phyloP scores from a whole-genome alignment of 2,329 filamentous ascomycete species.

The Dactylonectria macrodidyma region DNA sequence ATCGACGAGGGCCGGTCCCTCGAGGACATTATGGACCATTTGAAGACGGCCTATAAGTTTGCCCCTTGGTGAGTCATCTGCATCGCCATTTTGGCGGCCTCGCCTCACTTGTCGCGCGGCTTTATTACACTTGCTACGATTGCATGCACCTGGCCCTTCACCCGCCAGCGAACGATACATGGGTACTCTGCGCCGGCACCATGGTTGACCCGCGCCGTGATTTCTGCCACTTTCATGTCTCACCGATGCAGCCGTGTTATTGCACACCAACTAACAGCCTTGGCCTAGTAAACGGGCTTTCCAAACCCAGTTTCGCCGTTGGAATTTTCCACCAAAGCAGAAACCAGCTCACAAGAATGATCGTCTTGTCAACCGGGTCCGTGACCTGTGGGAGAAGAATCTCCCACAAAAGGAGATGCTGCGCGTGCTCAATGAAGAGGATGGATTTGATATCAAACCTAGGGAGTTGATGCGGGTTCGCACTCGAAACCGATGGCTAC shows the following conservation, averaged over 20 bases:
- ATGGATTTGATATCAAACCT: constrained; percentile 80
- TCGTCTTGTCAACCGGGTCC: constrained; percentile 76
- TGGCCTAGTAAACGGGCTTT: constrained; percentile 78
- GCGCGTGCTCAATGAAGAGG: constrained; percentile 75
- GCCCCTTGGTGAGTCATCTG: constrained; percentile 75
- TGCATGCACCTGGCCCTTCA: not conserved
- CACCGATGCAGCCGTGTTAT: not conserved
- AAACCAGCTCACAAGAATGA: constrained; percentile 80
- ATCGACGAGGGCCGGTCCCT: constrained; percentile 82
- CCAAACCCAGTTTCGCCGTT: constrained; percentile 82
- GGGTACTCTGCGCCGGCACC: not conserved
- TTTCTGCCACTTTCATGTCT: not conserved
- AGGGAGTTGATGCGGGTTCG: constrained; percentile 80
- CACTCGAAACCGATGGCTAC: constrained; percentile 76
- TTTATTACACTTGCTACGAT: not conserved
- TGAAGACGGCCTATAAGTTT: constrained; percentile 76
- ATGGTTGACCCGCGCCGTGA: not conserved
- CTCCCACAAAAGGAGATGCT: constrained; percentile 82
- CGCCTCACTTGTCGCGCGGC: constrained; percentile 4
- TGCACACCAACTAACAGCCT: constrained; percentile 34
- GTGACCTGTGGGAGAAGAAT: constrained; percentile 85
- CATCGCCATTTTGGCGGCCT: not conserved
- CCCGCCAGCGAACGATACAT: constrained; percentile 5
- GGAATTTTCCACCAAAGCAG: constrained; percentile 84
- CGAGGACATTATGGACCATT: constrained; percentile 81